A percentile compares a stretch with the other conserved stretches of the same genome.
Evolutionary conservation across 176 grass and related monocot genomes (phyloP).

Genomic region (Lolium multiflorum): DNA sequence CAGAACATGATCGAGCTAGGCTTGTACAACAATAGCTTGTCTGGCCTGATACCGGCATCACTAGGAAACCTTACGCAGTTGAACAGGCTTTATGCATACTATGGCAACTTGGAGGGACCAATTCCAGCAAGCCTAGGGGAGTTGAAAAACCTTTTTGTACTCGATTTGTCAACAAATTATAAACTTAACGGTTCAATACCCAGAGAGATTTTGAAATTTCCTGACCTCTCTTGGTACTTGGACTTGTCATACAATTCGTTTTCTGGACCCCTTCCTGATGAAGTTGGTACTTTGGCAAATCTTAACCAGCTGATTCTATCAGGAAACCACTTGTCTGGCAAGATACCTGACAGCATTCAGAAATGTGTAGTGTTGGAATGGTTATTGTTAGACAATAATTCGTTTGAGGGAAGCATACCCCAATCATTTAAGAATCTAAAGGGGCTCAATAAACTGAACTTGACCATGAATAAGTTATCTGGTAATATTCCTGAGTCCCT

Average conservation of each 20-base stretch:
- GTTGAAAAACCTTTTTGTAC: background rate
- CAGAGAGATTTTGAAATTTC: background rate
- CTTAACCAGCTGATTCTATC: background rate
- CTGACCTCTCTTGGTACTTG: background rate
- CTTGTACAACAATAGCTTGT: background rate
- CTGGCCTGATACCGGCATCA: background rate
- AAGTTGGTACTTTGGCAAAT: background rate
- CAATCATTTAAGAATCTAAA: background rate
- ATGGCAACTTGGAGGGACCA: background rate
- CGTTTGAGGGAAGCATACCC: background rate
- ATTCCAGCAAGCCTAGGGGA: background rate
- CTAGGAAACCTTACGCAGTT: background rate
- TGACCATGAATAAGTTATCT: background rate
- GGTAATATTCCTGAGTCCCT: background rate
- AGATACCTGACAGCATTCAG: background rate
- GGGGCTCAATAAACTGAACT: background rate
- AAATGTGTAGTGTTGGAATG: background rate
- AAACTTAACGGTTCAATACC: background rate
- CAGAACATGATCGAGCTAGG: background rate
- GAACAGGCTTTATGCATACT: background rate
- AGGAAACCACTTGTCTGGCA: background rate
- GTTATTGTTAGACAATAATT: background rate
- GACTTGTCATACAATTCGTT: background rate
- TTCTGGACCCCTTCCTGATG: background rate
- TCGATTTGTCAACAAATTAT: background rate